These are phyloP conservation scores for Myriosclerotinia duriaeana DNA, from an alignment of 2,329 filamentous ascomycete genomes.

Conservation along the genomic window DNA sequence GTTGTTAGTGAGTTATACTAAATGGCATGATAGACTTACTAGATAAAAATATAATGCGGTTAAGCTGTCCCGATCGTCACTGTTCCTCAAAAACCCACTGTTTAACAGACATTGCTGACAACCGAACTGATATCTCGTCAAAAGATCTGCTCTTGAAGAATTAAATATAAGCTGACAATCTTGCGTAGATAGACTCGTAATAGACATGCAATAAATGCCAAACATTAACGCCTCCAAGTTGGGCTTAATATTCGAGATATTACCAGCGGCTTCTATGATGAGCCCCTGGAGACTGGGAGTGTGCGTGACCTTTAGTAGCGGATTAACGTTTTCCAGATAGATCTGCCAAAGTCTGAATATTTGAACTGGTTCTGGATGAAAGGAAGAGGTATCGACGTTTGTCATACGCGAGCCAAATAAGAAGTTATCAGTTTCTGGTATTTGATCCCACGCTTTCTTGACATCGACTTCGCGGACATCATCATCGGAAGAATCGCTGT, in stretches of 20 bases:
- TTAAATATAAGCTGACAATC: constrained; percentile 51
- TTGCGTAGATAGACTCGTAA: constrained; percentile 53
- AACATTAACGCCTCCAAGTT: constrained; percentile 63
- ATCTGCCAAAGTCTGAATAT: constrained; percentile 73
- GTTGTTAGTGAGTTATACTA: constrained; percentile 26
- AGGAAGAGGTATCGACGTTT: constrained; percentile 47
- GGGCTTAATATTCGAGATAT: constrained; percentile 54
- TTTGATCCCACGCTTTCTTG: constrained; percentile 48
- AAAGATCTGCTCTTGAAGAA: constrained; percentile 43
- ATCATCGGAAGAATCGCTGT: constrained; percentile 41
- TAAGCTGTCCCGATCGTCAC: constrained; percentile 46
- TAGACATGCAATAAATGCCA: constrained; percentile 63
- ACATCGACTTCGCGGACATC: constrained; percentile 43
- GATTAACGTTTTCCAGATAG: constrained; percentile 73
- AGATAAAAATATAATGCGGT: constrained; percentile 55
- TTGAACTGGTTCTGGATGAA: constrained; percentile 58
- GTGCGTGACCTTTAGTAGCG: constrained; percentile 70
- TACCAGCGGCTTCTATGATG: constrained; percentile 61
- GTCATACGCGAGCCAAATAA: constrained; percentile 51
- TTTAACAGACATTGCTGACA: constrained; percentile 50
- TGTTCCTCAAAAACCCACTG: constrained; percentile 44
- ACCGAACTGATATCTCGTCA: constrained; percentile 46
- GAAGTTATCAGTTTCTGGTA: constrained; percentile 48
- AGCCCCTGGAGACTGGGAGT: constrained; percentile 66
- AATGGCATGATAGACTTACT: constrained; percentile 42